Evolutionary conservation across 2,329 filamentous ascomycete species (phyloP), one percentile per base, ranked within the genome.

Genomic region (Celoporthe dispersa): DNA sequence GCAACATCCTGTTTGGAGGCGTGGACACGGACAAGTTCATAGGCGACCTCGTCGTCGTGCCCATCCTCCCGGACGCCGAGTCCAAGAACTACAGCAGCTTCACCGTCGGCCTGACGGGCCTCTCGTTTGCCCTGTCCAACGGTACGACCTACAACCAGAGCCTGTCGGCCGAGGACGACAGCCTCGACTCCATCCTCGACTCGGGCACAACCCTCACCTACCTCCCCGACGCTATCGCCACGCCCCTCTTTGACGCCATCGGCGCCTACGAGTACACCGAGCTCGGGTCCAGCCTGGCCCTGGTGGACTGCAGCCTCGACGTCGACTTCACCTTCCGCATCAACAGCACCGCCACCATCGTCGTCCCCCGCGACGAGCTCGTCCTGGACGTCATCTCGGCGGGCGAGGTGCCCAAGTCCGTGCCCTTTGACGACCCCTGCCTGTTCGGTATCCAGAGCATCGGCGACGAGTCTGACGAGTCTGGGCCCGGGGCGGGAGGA

Each of bases 1-100:
- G 91, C 57, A 87, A 83, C 72, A 88, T 92, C 72, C 82, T 93
- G 19, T 92, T 93, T 73, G 91, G 91, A 69, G 91, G 90, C 63
- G 84, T 92, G 68, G 90, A 93, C 80, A 90, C 85, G 1, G 84
- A 84, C 71, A 92, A 92, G 79, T 93, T 87, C 80, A 81, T 84
- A 4, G 90, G 90, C 67, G 74, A 80, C 16, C 83, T 92, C 2
- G 75, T 82, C 55, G 84, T 84, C 8, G 77, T 92, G 4, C 87
- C 88, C 9, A 86, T 91, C 72, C 77, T 87, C 66, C 80, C 80
- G 62, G 78, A 80, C n/a, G 80, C 84, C 48, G 77, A 82, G 28
- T 78, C 78, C 14, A 79, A 80, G 39, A 82, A 73, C 53, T 79
- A 80, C 72, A 76, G 77, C 48, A 79, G 81, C 59, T 84, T 83